Evolutionary conservation across 2,329 filamentous ascomycete genomes (phyloP).

Genomic region (Cladosporium sp.): DNA sequence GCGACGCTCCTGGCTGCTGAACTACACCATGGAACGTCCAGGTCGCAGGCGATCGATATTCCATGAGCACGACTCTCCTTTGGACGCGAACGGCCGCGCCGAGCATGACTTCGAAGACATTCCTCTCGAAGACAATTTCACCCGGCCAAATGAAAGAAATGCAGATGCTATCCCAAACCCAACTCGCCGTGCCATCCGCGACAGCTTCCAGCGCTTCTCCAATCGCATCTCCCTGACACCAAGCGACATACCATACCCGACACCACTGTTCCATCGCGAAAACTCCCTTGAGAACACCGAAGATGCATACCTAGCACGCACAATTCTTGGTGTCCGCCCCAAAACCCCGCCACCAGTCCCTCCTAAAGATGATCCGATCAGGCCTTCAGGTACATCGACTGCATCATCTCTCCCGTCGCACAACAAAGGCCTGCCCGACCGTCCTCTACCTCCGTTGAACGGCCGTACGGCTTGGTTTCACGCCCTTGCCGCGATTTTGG

Average conservation of each 20-base stretch:
- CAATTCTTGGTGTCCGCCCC: constrained; percentile 11
- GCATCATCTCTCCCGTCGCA: constrained; percentile 17
- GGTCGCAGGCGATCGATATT: neutral
- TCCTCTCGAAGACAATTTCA: neutral
- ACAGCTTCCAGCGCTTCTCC: neutral
- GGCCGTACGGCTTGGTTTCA: constrained; percentile 25
- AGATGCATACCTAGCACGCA: constrained; percentile 7
- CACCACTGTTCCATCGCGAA: neutral
- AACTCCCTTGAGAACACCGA: neutral
- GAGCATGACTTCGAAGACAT: constrained; percentile 3
- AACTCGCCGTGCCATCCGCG: neutral
- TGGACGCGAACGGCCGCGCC: neutral
- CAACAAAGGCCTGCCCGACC: constrained; percentile 9
- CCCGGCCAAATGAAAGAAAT: neutral
- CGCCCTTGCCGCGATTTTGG: constrained; percentile 17
- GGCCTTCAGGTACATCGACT: constrained; percentile 14
- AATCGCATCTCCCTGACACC: constrained; percentile 14
- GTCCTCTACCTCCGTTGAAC: constrained; percentile 15
- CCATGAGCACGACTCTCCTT: neutral
- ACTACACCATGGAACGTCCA: neutral
- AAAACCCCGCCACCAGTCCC: constrained; percentile 7
- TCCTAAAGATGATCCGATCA: neutral
- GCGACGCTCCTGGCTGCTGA: neutral
- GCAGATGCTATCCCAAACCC: neutral
- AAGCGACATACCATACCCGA: constrained; percentile 16